phyloP scores from a whole-genome alignment of 495 filamentous ascomycete species.

The Glonium stellatum region DNA sequence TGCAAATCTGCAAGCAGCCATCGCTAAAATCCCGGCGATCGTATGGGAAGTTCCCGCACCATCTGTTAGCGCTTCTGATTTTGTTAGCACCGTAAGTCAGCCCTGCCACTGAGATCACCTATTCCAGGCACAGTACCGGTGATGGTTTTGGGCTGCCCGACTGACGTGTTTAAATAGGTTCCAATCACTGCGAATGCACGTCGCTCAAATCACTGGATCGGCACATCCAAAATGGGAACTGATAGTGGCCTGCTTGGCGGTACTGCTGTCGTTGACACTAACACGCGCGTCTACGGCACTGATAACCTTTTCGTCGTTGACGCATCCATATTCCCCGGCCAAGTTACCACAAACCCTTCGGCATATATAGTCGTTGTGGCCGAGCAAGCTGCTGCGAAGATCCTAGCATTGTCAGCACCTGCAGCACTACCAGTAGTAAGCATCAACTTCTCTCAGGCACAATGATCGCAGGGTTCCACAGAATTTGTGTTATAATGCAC shows the following conservation, averaged over 20 bases:
- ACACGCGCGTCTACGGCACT: slow-evolving; percentile 64
- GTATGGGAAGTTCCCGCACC: slow-evolving; percentile 47
- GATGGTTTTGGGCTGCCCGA: neutral
- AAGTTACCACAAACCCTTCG: slow-evolving; percentile 52
- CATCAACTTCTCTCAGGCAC: neutral
- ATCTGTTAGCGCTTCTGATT: slow-evolving; percentile 46
- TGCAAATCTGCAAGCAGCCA: slow-evolving; percentile 51
- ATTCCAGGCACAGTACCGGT: neutral
- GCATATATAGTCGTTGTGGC: slow-evolving; percentile 53
- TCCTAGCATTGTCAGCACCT: slow-evolving; percentile 40
- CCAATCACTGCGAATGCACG: slow-evolving; percentile 42
- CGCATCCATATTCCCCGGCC: slow-evolving; percentile 55
- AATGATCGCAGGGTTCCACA: neutral
- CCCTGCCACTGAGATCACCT: neutral
- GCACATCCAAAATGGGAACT: slow-evolving; percentile 55
- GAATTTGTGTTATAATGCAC: neutral
- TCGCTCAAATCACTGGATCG: slow-evolving; percentile 66
- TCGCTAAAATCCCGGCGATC: slow-evolving; percentile 47
- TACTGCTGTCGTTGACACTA: slow-evolving; percentile 61
- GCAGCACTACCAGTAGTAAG: slow-evolving; percentile 7
- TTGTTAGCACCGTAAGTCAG: slow-evolving; percentile 39
- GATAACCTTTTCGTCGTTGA: slow-evolving; percentile 63
- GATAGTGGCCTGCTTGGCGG: slow-evolving; percentile 60
- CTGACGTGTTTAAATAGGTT: slow-evolving; percentile 28
- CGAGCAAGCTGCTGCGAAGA: slow-evolving; percentile 51